phyloP scores from a whole-genome alignment of 75 land plant species.

The Selaginella tamariscina region DNA sequence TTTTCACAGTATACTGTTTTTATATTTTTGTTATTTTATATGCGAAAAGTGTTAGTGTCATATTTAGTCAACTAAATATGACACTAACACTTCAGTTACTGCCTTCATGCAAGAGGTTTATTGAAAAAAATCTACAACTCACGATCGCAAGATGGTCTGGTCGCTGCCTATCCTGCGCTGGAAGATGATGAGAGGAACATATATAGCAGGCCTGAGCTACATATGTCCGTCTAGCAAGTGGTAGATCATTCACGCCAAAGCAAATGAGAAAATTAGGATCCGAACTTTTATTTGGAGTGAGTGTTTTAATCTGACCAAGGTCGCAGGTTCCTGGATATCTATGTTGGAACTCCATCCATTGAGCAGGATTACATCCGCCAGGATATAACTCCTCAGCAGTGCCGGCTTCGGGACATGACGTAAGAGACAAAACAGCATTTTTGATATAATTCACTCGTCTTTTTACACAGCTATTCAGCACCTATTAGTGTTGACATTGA shows the following conservation, averaged over 20 bases:
- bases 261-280: too few species aligned
- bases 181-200: conserved; percentile 62
- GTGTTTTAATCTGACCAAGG: too few species aligned
- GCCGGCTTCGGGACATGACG: conserved; percentile 81
- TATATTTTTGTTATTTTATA: too few species aligned
- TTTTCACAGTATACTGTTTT: too few species aligned
- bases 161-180: conserved; percentile 70
- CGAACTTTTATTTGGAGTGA: too few species aligned
- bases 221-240: conserved; percentile 46
- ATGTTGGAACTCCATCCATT: conserved; percentile 58
- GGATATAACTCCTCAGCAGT: conserved; percentile 57
- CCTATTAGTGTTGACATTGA: conserved; percentile 74
- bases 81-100: conserved; percentile 79
- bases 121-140: conserved; percentile 97
- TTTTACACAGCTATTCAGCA: conserved; percentile 61
- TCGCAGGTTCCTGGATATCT: conserved; percentile 57
- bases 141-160: conserved; percentile 75
- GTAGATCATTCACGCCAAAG: too few species aligned
- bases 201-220: conserved; percentile 64
- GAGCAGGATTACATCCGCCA: conserved; percentile 40
- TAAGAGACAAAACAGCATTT: conserved; percentile 24
- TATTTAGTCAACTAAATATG: too few species aligned
- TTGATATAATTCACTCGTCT: too few species aligned
- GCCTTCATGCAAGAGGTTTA: conserved; percentile 92
- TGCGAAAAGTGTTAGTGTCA: too few species aligned